Conservation (phyloP, 164 flowering plant species). For the Piper betle region DNA sequence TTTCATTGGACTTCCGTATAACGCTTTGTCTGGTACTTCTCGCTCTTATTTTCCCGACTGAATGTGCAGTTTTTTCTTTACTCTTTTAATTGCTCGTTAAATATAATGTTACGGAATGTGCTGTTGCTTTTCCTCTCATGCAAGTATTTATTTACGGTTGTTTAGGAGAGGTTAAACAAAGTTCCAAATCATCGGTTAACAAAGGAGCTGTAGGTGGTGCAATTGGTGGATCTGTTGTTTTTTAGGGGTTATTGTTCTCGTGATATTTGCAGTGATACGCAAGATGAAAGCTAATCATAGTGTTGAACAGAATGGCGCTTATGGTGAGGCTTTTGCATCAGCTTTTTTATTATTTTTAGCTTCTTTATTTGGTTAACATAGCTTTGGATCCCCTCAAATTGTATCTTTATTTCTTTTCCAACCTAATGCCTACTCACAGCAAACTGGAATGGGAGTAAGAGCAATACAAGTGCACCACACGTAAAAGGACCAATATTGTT, state of each 20-base stretch:
- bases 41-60: not conserved
- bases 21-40: constrained; percentile 31
- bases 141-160: not conserved
- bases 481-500: constrained; percentile 49
- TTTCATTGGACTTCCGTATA: constrained; percentile 40
- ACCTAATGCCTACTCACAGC: constrained; percentile 14
- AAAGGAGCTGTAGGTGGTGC: constrained; percentile 28
- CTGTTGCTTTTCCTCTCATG: no score
- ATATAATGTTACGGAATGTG: no score
- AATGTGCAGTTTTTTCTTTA: no score
- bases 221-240: constrained; percentile 26
- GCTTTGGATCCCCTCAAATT: not conserved
- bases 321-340: constrained; percentile 22
- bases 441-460: constrained; percentile 26
- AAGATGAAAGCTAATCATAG: constrained; percentile 66
- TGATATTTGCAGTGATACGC: constrained; percentile 44
- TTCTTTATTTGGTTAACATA: no score
- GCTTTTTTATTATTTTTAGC: no score
- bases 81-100: no score
- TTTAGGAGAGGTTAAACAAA: constrained; percentile 6
- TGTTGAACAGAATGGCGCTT: constrained; percentile 43
- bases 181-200: constrained; percentile 14
- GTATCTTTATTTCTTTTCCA: not conserved
- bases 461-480: constrained; percentile 31
- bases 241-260: constrained; percentile 28